Conservation (phyloP, 2,329 filamentous ascomycete genomes). For the Xylariales sp. region DNA sequence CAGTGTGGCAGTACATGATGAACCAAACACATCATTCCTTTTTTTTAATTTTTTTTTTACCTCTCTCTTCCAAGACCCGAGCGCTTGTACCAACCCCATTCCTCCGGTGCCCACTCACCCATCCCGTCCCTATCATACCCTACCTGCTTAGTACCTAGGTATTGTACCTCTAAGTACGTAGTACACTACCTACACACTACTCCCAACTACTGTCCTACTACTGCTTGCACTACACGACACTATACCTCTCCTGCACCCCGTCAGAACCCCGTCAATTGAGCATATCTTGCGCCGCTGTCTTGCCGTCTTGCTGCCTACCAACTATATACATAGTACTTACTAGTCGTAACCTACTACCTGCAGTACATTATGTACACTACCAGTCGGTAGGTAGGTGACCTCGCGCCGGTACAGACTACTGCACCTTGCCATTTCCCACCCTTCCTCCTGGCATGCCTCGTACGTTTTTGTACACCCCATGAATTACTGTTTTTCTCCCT, state of each 20-base stretch:
- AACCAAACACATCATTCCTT: constrained; percentile 30
- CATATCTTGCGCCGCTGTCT: constrained; percentile 30
- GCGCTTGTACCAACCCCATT: constrained; percentile 36
- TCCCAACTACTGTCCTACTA: background rate
- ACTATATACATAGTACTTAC: too few species aligned
- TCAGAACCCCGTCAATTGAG: constrained; percentile 32
- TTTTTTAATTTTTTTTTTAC: constrained; percentile 1
- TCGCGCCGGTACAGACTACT: constrained; percentile 47
- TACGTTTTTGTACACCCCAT: constrained; percentile 36
- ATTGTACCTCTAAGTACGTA: background rate
- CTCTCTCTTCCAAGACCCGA: constrained; percentile 30
- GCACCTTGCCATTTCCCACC: constrained; percentile 43
- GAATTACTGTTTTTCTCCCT: constrained; percentile 31
- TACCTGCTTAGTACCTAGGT: too few species aligned
- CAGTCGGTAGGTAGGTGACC: constrained; percentile 38
- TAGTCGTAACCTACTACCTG: too few species aligned
- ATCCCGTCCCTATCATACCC: constrained; percentile 14
- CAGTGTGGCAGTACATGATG: constrained; percentile 28
- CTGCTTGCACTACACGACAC: too few species aligned
- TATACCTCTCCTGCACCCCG: constrained; percentile 14
- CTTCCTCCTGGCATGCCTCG: constrained; percentile 41
- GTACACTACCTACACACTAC: background rate
- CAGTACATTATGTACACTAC: too few species aligned
- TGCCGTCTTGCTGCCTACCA: constrained; percentile 14
- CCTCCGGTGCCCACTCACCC: constrained; percentile 32